phyloP scores from a whole-genome alignment of 148 eudicot species.

The Talinum fruticosum region DNA sequence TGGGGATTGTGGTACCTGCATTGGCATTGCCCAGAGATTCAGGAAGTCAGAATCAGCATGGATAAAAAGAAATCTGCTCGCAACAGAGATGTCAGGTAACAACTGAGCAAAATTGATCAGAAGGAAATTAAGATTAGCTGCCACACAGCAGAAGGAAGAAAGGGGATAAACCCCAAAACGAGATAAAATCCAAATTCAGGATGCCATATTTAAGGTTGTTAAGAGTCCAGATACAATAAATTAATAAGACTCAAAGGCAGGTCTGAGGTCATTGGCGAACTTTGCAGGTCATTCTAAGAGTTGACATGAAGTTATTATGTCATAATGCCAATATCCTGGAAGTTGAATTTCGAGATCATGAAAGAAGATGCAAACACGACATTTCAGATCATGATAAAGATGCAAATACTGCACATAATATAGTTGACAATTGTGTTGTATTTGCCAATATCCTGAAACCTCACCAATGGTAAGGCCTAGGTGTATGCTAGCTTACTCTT shows the following conservation, averaged over 20 bases:
- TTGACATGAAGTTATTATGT: neutral
- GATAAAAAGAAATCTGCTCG: neutral
- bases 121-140: neutral
- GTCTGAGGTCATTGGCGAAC: neutral
- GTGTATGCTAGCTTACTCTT: neutral
- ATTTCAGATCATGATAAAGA: neutral
- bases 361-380: neutral
- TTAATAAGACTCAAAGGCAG: neutral
- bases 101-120: neutral
- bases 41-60: neutral
- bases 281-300: neutral
- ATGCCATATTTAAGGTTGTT: neutral
- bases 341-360: neutral
- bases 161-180: neutral
- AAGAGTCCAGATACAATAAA: neutral
- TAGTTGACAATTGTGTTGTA: neutral
- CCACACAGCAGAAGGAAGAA: too few relatives aligned
- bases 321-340: neutral
- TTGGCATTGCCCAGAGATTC: conserved; percentile 3
- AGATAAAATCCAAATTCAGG: neutral
- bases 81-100: neutral
- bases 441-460: neutral
- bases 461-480: too few relatives aligned
- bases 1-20: conserved; percentile 38
- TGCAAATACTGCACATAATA: neutral